Percentiles rank a stretch among this genome's conserved stretches.
These are phyloP conservation scores for Vanrija humicola DNA, from an alignment of 1,284 basidiomycete species.

Conservation along the genomic window DNA sequence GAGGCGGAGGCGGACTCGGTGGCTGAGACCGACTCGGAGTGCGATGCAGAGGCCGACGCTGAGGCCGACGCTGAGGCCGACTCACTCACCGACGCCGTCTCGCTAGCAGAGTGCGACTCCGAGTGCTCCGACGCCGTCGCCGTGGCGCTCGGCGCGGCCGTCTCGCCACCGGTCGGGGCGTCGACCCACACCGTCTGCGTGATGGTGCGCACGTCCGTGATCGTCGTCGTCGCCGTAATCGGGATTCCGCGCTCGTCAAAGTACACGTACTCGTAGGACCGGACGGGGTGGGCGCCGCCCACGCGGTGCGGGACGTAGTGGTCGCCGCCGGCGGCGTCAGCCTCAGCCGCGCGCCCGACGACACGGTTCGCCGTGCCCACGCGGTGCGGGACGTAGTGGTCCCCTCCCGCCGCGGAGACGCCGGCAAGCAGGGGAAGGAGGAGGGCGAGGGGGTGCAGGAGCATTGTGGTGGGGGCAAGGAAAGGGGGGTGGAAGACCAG, in stretches of 20 bases:
- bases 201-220: constrained; percentile 37
- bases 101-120: background rate
- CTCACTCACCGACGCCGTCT: background rate
- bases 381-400: constrained; percentile 16
- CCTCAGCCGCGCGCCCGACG: constrained; percentile 1
- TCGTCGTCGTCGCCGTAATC: constrained; percentile 45
- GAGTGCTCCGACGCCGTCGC: background rate
- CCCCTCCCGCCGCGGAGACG: constrained; percentile 7
- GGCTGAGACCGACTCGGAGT: background rate
- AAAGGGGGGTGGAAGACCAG: constrained; percentile 10
- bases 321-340: constrained; percentile 8
- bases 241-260: constrained; percentile 40
- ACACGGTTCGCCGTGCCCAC: background rate
- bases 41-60: too few relatives aligned
- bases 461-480: background rate
- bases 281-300: background rate
- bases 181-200: constrained; percentile 44
- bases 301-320: constrained; percentile 11
- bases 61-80: background rate
- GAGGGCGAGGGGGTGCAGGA: constrained; percentile 10
- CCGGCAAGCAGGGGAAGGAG: constrained; percentile 15
- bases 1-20: background rate
- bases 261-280: background rate
- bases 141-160: background rate
- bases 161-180: constrained; percentile 15